Evolutionary conservation across 768 basidiomycete genomes (phyloP), one percentile per base, ranked within the genome.

Genomic region (Rhizopogon vesiculosus): DNA sequence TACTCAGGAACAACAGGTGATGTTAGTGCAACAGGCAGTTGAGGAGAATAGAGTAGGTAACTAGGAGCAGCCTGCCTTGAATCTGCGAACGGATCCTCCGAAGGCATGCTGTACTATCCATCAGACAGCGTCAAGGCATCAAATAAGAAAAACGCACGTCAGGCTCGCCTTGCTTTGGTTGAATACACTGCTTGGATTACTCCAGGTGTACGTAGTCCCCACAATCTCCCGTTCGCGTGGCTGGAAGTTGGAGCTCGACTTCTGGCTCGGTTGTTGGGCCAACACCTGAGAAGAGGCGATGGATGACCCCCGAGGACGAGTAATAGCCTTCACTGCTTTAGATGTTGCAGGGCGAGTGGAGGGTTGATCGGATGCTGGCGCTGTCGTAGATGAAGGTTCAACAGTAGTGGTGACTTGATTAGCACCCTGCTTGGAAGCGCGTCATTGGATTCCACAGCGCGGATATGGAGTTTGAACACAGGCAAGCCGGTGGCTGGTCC

Each of bases 151-250:
- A 29, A 63, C 69, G 55, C 50, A 68, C 67, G 25, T 39, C 44
- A 59, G 35, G 53, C 53, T 64, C 31, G 51, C 19, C 44, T 49
- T 61, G 42, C 59, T 61, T 19, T 49, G 56, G 7, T 43, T 54
- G 10, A 72, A 53, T 7, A 63, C 62, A 0, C 63, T 60, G 42
- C 62, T 65, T n/a, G 62, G 60, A 45, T 55, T 63, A 38, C 69
- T 67, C 63, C 65, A 70, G 2, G 70, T 72, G 53, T 64, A 70
- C 25, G 66, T 70, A n/a, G 63, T 61, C n/a, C 62, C 68, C 13
- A 66, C 64, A 5, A 69, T 33, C 28, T 69, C 68, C 13, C 61
- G 66, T 53, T 70, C 69, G 16, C 66, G 68, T 1, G 63, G 16
- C 35, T 61, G 63, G 22, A 58, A 39, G 33, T 66, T 8, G 0